Evolutionary conservation across 2,329 filamentous ascomycete species (phyloP), one percentile per base, ranked within the genome.

Genomic region (Paraphoma chrysanthemicola): DNA sequence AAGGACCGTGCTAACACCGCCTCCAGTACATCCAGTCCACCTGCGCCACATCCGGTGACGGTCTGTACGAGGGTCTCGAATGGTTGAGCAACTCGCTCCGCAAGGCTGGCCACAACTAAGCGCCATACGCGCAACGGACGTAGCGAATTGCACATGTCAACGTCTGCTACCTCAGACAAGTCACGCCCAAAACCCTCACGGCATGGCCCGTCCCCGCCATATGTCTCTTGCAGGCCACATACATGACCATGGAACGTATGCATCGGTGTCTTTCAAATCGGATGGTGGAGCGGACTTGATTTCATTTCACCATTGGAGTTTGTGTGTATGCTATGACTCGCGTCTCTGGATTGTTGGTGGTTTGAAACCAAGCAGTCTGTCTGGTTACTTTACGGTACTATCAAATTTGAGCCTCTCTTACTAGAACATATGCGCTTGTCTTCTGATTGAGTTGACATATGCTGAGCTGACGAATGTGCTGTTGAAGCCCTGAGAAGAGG

Each of bases 1-100:
- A 23, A 12, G 41, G 31, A n/a, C n/a, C 14, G 17, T 44, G 58
- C 70, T 76, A 59, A 75, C 62, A 58, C 46, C 31, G 44, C 17
- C 31, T 49, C 59, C 68, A 83, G 94, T 98, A 96, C 87, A 98
- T 98, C 83, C 94, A 98, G 93, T 97, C 94, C 68, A 98, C 95
- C 79, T 98, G 94, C 85, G 94, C 94, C 80, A 98, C 95, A 71
- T 97, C 93, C 69, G 94, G 94, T 87, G 95, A 98, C 82, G 94
- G 94, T 92, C 91, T 98, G 76, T 98, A 98, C 83, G 94, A 98
- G 85, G 94, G 94, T 89, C 92, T 98, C 76, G 93, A 83, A 71
- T 83, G 81, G 81, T 74, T 83, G 76, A 82, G 79, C 79, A 82
- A 82, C 77, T 82, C 80, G 62, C 81, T 83, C 72, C 80, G 81